Base-by-base conservation (phyloP, 352 stramenopile species). In the Pythium vanterpoolii region DNA sequence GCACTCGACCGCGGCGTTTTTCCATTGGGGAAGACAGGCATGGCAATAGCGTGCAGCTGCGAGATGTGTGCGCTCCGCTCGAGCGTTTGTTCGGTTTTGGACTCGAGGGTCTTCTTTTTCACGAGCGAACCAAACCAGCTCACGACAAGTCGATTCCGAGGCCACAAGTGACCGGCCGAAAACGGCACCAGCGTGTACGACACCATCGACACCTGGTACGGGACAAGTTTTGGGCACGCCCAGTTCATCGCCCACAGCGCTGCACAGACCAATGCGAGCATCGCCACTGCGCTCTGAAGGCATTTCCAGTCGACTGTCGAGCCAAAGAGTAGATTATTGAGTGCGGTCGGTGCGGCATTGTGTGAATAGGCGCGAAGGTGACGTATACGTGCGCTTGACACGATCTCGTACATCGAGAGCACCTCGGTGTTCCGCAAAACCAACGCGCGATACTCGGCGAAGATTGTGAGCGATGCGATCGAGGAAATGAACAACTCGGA, bases 401-500 rank as follows among this genome's bases (percentile, higher is more conserved):
- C 19, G 11, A 53, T 31, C 30, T 59, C 48, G 10, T 51, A 4
- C 9, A 65, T n/a, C 8, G 31, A 8, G 21, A 65, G 21, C 5
- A 65, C 30, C 3, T 14, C 3, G 0, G 40, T 48, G 23, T 42
- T 43, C 1, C 57, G 47, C 1, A 58, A 52, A 3, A 4, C 2
- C 2, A 47, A 18, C 6, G 40, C 30, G 1, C 57, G 38, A 21
- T 69, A 76, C 45, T 80, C 66, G 0, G 66, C 64, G 2, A 68
- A 56, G 40, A 78, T 65, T 0, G 60, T 78, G 14, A 73, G 33
- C 21, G 51, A 63, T 18, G 62, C 71, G 4, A 83, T 59, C 0
- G 59, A 42, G 19, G 62, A 76, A 11, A 80, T 51, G 19, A 68
- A 50, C 11, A 83, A 68, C 24, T 79, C 72, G 0, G 66, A 55